These are phyloP conservation scores for Leccinum fallax DNA, from an alignment of 1,284 basidiomycete genomes.

Conservation along the genomic window DNA sequence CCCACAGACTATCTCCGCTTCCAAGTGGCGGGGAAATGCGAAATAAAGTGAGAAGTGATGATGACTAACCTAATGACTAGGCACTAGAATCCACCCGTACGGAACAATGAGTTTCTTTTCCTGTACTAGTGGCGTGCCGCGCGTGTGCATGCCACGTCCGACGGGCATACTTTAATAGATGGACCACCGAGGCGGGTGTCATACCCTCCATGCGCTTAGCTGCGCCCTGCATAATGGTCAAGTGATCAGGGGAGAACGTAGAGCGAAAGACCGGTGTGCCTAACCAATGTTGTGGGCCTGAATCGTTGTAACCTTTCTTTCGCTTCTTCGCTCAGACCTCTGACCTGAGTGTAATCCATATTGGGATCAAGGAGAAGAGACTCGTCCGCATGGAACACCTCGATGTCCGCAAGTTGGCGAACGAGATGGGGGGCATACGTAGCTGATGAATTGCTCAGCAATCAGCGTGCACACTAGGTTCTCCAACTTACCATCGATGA, in stretches of 20 bases:
- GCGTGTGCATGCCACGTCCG: conserved; percentile 30
- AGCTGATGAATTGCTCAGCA: conserved; percentile 17
- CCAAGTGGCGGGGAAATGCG: not conserved
- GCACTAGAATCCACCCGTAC: conserved; percentile 1
- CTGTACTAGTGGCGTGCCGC: not conserved
- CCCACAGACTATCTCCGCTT: not conserved
- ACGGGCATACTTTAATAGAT: conserved; percentile 66
- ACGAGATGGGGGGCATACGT: conserved; percentile 61
- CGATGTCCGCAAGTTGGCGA: conserved; percentile 77
- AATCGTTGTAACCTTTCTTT: conserved; percentile 63
- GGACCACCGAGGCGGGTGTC: conserved; percentile 72
- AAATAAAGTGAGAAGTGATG: not conserved
- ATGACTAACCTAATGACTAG: not conserved
- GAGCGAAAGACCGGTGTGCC: conserved; percentile 26
- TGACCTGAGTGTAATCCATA: conserved; percentile 68
- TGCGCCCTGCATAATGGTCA: conserved; percentile 56
- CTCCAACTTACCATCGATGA: conserved; percentile 62
- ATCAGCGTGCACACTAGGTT: not conserved
- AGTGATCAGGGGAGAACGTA: not conserved
- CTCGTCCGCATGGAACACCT: conserved; percentile 78
- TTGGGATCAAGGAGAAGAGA: conserved; percentile 65
- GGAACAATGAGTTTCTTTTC: not conserved
- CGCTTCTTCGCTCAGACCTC: conserved; percentile 78
- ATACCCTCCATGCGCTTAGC: conserved; percentile 88
- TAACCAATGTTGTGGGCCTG: conserved; percentile 67